These are phyloP conservation scores for Prunella vulgaris DNA, from an alignment of 257 asterid genomes.

Conservation along the genomic window DNA sequence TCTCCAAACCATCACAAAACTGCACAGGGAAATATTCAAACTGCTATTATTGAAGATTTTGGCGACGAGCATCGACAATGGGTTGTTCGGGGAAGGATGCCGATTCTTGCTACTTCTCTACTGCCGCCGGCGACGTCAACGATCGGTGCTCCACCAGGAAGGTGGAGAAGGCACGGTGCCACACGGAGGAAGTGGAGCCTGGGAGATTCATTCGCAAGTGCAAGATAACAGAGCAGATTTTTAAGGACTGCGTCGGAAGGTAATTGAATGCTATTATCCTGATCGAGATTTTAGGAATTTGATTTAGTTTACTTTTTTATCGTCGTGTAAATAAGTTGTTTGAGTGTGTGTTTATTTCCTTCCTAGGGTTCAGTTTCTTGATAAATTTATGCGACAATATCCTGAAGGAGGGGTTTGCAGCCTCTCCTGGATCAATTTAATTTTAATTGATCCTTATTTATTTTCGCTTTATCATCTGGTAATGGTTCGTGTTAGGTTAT, in stretches of 20 bases:
- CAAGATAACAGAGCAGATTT: slow-evolving; percentile 58
- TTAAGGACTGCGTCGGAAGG: slow-evolving; percentile 77
- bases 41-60: too few relatives aligned
- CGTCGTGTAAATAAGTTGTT: not conserved
- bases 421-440: not conserved
- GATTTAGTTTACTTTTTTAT: not conserved
- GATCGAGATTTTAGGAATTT: not conserved
- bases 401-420: not conserved
- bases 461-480: not conserved
- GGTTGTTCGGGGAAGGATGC: too few relatives aligned
- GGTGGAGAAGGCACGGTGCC: slow-evolving; percentile 62
- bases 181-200: slow-evolving; percentile 72
- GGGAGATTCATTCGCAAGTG: slow-evolving; percentile 78
- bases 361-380: not conserved
- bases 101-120: too few relatives aligned
- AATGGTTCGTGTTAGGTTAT: not conserved
- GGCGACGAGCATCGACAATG: too few relatives aligned
- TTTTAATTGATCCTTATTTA: not conserved
- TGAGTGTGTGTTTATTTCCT: not conserved
- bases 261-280: slow-evolving; percentile 13
- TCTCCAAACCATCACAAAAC: too few relatives aligned
- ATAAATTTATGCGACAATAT: too few relatives aligned
- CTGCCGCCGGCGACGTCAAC: slow-evolving; percentile 18
- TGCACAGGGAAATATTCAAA: too few relatives aligned
- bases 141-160: slow-evolving; percentile 48